Conservation (phyloP, 495 filamentous ascomycete species). For the Eremomyces bilateralis region DNA sequence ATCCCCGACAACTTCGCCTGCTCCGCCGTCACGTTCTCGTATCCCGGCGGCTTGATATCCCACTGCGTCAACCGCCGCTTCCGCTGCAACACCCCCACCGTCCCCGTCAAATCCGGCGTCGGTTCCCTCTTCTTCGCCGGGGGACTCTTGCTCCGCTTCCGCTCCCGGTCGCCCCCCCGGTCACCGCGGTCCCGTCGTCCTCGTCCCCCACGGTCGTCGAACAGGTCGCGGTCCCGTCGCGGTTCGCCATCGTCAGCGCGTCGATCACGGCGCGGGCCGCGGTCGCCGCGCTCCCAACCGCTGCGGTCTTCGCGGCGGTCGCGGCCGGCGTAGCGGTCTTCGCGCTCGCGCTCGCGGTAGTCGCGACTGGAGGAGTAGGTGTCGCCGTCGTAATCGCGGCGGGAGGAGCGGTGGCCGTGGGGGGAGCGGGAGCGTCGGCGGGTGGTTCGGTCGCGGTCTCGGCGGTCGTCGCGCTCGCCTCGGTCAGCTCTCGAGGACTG, state of each 20-base stretch:
- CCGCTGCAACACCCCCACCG: constrained; percentile 53
- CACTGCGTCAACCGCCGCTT: constrained; percentile 89
- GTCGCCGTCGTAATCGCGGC: constrained; percentile 54
- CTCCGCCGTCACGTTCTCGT: constrained; percentile 96
- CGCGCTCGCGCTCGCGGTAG: constrained; percentile 76
- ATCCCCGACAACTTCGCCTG: constrained; percentile 97
- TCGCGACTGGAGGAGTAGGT: constrained; percentile 77
- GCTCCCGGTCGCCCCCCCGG: constrained; percentile 32
- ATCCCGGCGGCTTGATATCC: constrained; percentile 97
- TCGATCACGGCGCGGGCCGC: constrained; percentile 25
- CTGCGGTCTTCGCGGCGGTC: constrained; percentile 19
- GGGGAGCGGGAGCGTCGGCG: constrained; percentile 59
- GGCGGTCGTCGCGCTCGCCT: constrained; percentile 4
- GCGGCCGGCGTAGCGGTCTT: constrained; percentile 60
- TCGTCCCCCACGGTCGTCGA: constrained; percentile 31
- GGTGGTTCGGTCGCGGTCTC: constrained; percentile 12
- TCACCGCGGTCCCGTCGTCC: constrained; percentile 22
- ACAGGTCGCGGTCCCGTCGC: constrained; percentile 37
- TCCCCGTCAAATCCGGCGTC: constrained; percentile 81
- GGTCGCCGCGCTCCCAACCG: constrained; percentile 13
- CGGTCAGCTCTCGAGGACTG: constrained; percentile 25
- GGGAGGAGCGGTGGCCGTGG: constrained; percentile 30
- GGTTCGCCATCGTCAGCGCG: constrained; percentile 14
- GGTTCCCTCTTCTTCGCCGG: constrained; percentile 71
- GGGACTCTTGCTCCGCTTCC: constrained; percentile 53